A percentile compares a stretch with the other conserved stretches of the same genome.
Evolutionary conservation across 495 filamentous ascomycete genomes (phyloP).

Genomic region (Xylaria nigripes): DNA sequence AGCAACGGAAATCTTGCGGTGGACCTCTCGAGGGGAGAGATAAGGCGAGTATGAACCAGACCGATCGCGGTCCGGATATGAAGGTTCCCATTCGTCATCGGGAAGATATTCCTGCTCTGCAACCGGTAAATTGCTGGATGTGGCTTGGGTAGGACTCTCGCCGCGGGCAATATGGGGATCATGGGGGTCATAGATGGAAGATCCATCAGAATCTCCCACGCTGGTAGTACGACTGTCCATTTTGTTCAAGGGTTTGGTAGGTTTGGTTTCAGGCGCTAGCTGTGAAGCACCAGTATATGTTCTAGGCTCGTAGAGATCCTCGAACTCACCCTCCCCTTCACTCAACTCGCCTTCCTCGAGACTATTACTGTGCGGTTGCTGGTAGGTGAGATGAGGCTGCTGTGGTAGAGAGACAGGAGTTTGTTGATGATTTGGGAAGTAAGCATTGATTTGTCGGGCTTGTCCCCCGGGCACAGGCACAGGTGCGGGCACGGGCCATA

Average conservation of each 20-base stretch:
- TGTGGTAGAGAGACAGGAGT: neutral
- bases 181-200: constrained; percentile 22
- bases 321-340: constrained; percentile 47
- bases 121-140: constrained; percentile 11
- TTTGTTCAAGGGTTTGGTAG: constrained; percentile 4
- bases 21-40: constrained; percentile 37
- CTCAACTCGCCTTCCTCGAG: constrained; percentile 71
- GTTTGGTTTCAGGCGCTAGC: constrained; percentile 7
- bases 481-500: constrained; percentile 9
- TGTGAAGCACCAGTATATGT: constrained; percentile 10
- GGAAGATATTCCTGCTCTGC: constrained; percentile 18
- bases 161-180: constrained; percentile 13
- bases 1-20: constrained; percentile 23
- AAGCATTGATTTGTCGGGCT: neutral
- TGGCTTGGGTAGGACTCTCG: constrained; percentile 14
- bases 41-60: constrained; percentile 49
- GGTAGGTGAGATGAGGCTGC: neutral
- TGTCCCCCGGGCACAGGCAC: constrained; percentile 4
- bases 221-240: constrained; percentile 15
- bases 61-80: constrained; percentile 28
- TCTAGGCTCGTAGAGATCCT: constrained; percentile 38
- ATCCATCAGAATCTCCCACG: constrained; percentile 21
- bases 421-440: neutral
- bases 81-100: constrained; percentile 23
- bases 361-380: constrained; percentile 7